A percentile compares a stretch with the other conserved stretches of the same genome.
These are phyloP conservation scores for Moniliophthora roreri DNA, from an alignment of 1,284 basidiomycete genomes.

Conservation along the genomic window DNA sequence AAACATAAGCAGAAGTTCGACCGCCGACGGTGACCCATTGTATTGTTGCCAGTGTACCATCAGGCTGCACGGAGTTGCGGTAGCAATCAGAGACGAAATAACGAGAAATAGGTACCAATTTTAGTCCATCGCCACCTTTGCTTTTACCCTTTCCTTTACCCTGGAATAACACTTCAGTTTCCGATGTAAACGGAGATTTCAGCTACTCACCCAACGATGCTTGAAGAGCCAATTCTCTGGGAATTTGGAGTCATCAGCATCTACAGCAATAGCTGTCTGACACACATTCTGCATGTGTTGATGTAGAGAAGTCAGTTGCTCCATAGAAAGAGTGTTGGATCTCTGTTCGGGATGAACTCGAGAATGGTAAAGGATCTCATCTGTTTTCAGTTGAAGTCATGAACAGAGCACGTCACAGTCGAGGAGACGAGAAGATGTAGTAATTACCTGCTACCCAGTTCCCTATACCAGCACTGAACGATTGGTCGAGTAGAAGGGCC, in stretches of 20 bases:
- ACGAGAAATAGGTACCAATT: conserved; percentile 35
- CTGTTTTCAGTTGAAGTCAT: conserved; percentile 30
- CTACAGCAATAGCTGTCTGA: conserved; percentile 62
- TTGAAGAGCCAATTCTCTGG: conserved; percentile 74
- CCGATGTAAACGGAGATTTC: background rate
- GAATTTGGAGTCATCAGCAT: conserved; percentile 74
- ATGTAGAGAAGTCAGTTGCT: conserved; percentile 56
- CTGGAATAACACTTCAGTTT: conserved; percentile 11
- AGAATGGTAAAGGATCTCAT: conserved; percentile 81
- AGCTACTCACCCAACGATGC: conserved; percentile 59
- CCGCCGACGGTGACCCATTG: conserved; percentile 82
- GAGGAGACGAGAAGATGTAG: too few species aligned
- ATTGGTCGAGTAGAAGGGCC: conserved; percentile 78
- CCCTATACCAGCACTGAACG: conserved; percentile 80
- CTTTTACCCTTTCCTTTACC: conserved; percentile 74
- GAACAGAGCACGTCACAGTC: conserved; percentile 5
- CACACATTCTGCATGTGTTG: conserved; percentile 61
- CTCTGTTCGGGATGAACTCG: conserved; percentile 76
- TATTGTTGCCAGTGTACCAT: conserved; percentile 71
- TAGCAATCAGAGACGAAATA: conserved; percentile 8
- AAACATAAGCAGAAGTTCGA: conserved; percentile 75
- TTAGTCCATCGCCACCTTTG: conserved; percentile 41
- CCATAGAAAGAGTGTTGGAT: conserved; percentile 53
- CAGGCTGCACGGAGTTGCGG: conserved; percentile 44
- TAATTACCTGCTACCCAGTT: conserved; percentile 85